Percentiles rank a stretch among this genome's conserved stretches.
Evolutionary conservation across 768 basidiomycete species (phyloP).

Genomic region (Tricholomella constricta): DNA sequence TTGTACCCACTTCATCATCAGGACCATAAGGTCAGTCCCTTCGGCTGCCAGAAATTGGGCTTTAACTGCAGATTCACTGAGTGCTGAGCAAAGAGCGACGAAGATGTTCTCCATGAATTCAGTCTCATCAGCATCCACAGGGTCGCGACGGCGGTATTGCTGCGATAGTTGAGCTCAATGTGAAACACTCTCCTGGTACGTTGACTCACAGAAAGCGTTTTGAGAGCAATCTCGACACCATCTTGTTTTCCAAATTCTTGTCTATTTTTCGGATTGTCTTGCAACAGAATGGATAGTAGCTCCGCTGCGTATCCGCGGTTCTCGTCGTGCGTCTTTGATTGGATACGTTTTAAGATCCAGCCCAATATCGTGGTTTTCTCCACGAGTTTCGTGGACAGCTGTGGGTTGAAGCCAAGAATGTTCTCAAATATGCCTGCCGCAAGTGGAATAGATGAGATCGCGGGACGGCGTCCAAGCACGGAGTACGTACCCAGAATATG

Average conservation of each 20-base stretch:
- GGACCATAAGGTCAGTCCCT: slow-evolving; percentile 95
- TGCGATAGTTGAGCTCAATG: slow-evolving; percentile 29
- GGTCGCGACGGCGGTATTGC: slow-evolving; percentile 89
- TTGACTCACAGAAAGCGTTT: slow-evolving; percentile 75
- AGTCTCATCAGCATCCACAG: slow-evolving; percentile 82
- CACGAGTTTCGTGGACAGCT: slow-evolving; percentile 68
- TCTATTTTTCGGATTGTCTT: slow-evolving; percentile 70
- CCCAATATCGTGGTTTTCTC: slow-evolving; percentile 71
- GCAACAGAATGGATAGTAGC: slow-evolving; percentile 87
- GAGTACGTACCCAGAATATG: slow-evolving; percentile 73
- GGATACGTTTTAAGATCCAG: slow-evolving; percentile 81
- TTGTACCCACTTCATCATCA: slow-evolving; percentile 87
- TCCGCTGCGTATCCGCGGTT: slow-evolving; percentile 95
- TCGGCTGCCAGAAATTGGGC: slow-evolving; percentile 83
- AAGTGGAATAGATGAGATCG: not conserved
- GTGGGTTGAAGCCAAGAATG: slow-evolving; percentile 81
- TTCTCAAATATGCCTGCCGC: slow-evolving; percentile 88
- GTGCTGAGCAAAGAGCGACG: slow-evolving; percentile 82
- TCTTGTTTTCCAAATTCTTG: slow-evolving; percentile 68
- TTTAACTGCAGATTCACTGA: slow-evolving; percentile 81
- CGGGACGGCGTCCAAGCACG: not conserved
- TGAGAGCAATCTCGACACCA: slow-evolving; percentile 77
- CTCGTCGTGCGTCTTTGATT: slow-evolving; percentile 75
- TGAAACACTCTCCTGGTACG: slow-evolving; percentile 11
- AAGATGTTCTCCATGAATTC: slow-evolving; percentile 99